Evolutionary conservation across 352 stramenopile genomes (phyloP).

Genomic region (Phytophthora vignae): DNA sequence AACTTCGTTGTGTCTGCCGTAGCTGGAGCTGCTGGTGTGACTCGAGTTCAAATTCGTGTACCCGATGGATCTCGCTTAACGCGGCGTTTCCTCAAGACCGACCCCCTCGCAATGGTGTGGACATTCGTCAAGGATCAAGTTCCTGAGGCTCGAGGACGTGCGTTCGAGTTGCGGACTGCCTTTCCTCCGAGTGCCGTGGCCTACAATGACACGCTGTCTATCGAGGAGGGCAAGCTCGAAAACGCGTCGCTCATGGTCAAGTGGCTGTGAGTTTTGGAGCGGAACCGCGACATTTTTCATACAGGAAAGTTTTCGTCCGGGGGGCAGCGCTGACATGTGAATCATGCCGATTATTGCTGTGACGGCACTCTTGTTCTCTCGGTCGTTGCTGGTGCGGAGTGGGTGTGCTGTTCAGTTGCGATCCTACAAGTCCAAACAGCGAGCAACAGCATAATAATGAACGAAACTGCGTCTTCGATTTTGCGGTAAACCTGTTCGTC

Average conservation of each 20-base stretch:
- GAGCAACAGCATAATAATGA: slow-evolving; percentile 26
- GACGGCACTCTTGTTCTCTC: background rate
- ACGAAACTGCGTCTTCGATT: slow-evolving; percentile 27
- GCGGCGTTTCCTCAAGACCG: slow-evolving; percentile 79
- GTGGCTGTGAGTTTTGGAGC: slow-evolving; percentile 50
- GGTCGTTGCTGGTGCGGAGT: background rate
- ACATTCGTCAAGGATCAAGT: slow-evolving; percentile 80
- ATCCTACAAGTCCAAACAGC: slow-evolving; percentile 2
- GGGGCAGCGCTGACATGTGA: background rate
- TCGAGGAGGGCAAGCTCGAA: slow-evolving; percentile 73
- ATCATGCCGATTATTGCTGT: background rate
- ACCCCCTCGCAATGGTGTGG: slow-evolving; percentile 71
- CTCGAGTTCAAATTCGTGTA: slow-evolving; percentile 73
- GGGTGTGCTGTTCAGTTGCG: slow-evolving; percentile 1
- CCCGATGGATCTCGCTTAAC: slow-evolving; percentile 72
- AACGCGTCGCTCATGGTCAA: slow-evolving; percentile 85
- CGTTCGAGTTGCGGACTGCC: slow-evolving; percentile 79
- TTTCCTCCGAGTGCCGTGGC: slow-evolving; percentile 65
- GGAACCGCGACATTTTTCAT: background rate
- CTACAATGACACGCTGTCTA: slow-evolving; percentile 59
- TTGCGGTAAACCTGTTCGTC: background rate
- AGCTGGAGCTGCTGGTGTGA: slow-evolving; percentile 64
- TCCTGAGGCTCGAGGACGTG: slow-evolving; percentile 65
- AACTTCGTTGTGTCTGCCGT: slow-evolving; percentile 3
- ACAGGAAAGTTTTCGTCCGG: background rate